Conservation (phyloP, 2,329 filamentous ascomycete species). For the Cladosporium sphaerospermum region DNA sequence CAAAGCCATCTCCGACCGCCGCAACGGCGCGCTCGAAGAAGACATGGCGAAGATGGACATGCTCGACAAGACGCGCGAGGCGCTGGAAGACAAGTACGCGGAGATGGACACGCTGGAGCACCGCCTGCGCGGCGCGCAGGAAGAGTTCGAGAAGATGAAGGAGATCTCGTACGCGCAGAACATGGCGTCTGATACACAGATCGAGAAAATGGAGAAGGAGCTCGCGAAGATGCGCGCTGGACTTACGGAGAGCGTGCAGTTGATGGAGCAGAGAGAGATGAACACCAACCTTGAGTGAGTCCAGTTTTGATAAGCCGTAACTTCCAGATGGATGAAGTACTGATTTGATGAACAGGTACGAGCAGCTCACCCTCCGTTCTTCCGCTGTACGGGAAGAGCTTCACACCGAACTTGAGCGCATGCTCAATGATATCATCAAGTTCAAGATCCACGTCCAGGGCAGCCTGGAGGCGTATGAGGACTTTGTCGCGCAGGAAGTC, state of each 20-base stretch:
- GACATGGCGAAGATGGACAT: slow-evolving; percentile 94
- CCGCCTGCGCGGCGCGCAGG: slow-evolving; percentile 77
- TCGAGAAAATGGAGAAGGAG: slow-evolving; percentile 98
- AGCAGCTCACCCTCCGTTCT: slow-evolving; percentile 80
- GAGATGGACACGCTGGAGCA: slow-evolving; percentile 92
- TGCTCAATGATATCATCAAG: slow-evolving; percentile 94
- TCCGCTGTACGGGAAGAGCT: slow-evolving; percentile 87
- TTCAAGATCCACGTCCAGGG: slow-evolving; percentile 98
- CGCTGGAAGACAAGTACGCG: slow-evolving; percentile 88
- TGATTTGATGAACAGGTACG: slow-evolving; percentile 56
- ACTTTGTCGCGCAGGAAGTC: slow-evolving; percentile 89
- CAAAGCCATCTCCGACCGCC: slow-evolving; percentile 87
- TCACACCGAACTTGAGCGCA: slow-evolving; percentile 93
- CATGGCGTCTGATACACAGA: slow-evolving; percentile 81
- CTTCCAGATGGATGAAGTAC: neutral
- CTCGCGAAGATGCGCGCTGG: slow-evolving; percentile 85
- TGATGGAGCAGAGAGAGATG: slow-evolving; percentile 93
- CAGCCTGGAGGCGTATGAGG: slow-evolving; percentile 86
- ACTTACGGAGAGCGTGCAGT: slow-evolving; percentile 76
- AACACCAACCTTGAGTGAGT: slow-evolving; percentile 88
- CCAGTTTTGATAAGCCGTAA: neutral
- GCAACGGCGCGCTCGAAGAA: slow-evolving; percentile 73
- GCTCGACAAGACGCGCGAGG: slow-evolving; percentile 90
- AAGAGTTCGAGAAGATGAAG: slow-evolving; percentile 90
- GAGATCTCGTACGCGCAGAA: slow-evolving; percentile 78